Evolutionary conservation across 306 rosid genomes (phyloP), one percentile per base, ranked within the genome.

Genomic region (Dryas octopetala): DNA sequence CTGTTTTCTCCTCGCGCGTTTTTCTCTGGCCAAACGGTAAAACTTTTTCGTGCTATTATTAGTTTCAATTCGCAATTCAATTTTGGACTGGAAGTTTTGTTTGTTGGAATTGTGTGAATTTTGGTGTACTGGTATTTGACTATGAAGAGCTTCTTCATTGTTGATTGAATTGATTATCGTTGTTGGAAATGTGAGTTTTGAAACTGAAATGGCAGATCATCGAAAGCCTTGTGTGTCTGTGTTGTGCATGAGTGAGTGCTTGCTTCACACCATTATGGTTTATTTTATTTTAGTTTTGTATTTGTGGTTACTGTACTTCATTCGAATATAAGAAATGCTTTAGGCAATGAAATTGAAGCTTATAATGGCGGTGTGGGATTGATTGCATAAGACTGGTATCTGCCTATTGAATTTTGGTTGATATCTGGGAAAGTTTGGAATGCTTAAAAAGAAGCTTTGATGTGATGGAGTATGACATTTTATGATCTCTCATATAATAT

Each of bases 1-100:
- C 53, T 46, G 26, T 1, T 64, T 47, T 11, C 65, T 67, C 3
- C 54, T 62, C 66, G 12, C 52, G 9, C 13, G 12, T 61, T 70
- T 71, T 54, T 66, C 68, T 55, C 65, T 47, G n/a, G 4, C 53
- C 57, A 73, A 62, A 79, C 81, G 85, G 94, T 89, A 75, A 17
- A 72, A 76, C 48, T 50, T 74, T 84, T 76, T 62, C 74, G 46
- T 28, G 23, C 69, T 38, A 43, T 43, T 54, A 57, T 43, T 54
- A 57, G 9, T 9, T 41, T 40, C 9, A 41, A 41, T 54, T 70
- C 3, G 52, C 40, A 53, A 4, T 68, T 49, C 43, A 7, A 23
- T 48, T 67, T 26, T 44, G 23, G 61, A 49, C 17, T 6, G 10
- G 19, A 13, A 68, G 16, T 68, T 68, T 12, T 64, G 73, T 49